These are phyloP conservation scores for Pinus tabuliformis DNA, from an alignment of 75 land plant species.

Conservation along the genomic window DNA sequence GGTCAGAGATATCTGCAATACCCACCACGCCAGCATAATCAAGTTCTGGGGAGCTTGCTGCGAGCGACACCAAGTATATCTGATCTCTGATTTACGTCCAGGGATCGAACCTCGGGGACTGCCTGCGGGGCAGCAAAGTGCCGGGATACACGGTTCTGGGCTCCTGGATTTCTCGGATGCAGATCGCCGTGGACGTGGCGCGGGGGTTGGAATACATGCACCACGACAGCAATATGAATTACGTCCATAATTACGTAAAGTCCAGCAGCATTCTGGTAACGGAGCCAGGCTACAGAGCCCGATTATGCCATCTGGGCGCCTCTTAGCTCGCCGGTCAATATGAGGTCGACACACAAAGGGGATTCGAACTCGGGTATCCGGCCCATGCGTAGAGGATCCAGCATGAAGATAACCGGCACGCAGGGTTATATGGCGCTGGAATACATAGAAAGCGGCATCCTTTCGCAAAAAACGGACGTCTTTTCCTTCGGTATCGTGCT, in stretches of 20 bases:
- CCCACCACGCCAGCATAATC: slow-evolving; percentile 52
- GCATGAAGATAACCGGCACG: no score
- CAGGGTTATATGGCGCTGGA: no score
- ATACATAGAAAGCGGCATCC: no score
- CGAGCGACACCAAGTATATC: slow-evolving; percentile 31
- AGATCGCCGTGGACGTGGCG: no score
- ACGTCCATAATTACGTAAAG: slow-evolving; percentile 57
- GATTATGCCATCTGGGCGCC: slow-evolving; percentile 64
- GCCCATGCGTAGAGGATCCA: no score
- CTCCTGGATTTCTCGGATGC: no score
- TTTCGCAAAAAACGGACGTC: no score
- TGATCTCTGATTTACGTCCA: slow-evolving; percentile 56
- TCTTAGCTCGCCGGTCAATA: slow-evolving; percentile 55
- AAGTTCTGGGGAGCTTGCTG: slow-evolving; percentile 54
- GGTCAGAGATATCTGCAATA: slow-evolving; percentile 26
- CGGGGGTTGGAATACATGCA: no score
- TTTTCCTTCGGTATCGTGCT: no score
- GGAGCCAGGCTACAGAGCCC: slow-evolving; percentile 21
- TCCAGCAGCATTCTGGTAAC: no score
- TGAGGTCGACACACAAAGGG: not conserved
- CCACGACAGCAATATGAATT: slow-evolving; percentile 11
- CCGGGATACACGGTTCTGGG: slow-evolving; percentile 9
- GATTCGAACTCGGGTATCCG: no score
- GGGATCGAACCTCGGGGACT: slow-evolving; percentile 49
- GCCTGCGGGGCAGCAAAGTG: slow-evolving; percentile 40